phyloP scores from a whole-genome alignment of 2,329 filamentous ascomycete genomes.

The Didymella segeticola region DNA sequence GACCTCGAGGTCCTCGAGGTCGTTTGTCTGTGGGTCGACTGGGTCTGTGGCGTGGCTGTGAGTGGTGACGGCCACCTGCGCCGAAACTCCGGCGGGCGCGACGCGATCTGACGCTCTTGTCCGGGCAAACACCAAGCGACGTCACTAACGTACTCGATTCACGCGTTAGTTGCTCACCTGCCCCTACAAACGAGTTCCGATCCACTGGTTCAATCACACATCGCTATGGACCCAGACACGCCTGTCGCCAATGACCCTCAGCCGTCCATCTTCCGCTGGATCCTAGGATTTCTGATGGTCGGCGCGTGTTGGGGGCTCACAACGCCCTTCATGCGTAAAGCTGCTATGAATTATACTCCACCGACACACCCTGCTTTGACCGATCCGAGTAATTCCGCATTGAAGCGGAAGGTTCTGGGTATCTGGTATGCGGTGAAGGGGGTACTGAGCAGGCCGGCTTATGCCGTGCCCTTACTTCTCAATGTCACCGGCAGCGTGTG shows the following conservation, averaged over 20 bases:
- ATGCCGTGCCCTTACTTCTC: slow-evolving; percentile 82
- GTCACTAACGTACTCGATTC: background rate
- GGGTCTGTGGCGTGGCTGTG: background rate
- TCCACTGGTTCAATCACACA: background rate
- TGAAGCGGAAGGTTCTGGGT: slow-evolving; percentile 68
- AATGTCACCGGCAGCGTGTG: slow-evolving; percentile 94
- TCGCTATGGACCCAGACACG: slow-evolving; percentile 42
- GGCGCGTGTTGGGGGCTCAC: slow-evolving; percentile 93
- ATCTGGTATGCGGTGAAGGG: slow-evolving; percentile 79
- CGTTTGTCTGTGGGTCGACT: slow-evolving; percentile 1
- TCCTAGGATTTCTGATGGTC: slow-evolving; percentile 87
- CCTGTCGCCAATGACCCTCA: slow-evolving; percentile 32
- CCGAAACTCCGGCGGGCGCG: background rate
- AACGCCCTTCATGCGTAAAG: slow-evolving; percentile 85
- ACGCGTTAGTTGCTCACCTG: background rate
- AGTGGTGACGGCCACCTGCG: background rate
- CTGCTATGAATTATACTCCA: slow-evolving; percentile 76
- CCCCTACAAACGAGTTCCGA: background rate
- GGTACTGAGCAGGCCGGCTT: slow-evolving; percentile 79
- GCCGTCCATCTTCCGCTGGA: slow-evolving; percentile 74
- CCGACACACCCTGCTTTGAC: slow-evolving; percentile 42
- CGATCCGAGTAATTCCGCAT: slow-evolving; percentile 59
- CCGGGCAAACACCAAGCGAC: background rate
- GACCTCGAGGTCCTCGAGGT: background rate
- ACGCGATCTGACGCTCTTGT: background rate